These are phyloP conservation scores for Globisporangium solare DNA, from an alignment of 352 stramenopile species.

Conservation along the genomic window DNA sequence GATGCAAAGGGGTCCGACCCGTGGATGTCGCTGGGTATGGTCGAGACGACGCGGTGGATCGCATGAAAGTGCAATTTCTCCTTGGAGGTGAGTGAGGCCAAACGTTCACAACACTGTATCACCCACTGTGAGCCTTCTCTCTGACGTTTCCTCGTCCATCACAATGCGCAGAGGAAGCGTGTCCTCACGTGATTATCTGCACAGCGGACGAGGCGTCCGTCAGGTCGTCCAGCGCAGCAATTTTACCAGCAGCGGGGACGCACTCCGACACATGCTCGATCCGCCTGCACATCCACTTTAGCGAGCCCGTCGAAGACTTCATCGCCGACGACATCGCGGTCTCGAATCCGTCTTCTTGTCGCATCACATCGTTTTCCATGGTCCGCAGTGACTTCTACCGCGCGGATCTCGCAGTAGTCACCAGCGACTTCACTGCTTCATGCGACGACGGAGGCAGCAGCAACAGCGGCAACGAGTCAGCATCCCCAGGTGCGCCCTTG, in stretches of 20 bases:
- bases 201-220: conserved; percentile 3
- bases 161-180: conserved; percentile 7
- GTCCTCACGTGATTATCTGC: conserved; percentile 19
- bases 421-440: neutral
- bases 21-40: conserved; percentile 46
- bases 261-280: neutral
- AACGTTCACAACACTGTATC: neutral
- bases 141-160: neutral
- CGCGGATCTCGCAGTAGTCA: conserved; percentile 9
- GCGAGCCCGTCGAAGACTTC: conserved; percentile 55
- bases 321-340: conserved; percentile 46
- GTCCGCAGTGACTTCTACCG: conserved; percentile 43
- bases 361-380: conserved; percentile 31
- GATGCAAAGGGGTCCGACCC: conserved; percentile 36
- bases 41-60: conserved; percentile 31
- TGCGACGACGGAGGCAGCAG: neutral
- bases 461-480: neutral
- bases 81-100: conserved; percentile 36
- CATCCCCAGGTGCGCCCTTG: neutral
- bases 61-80: conserved; percentile 64
- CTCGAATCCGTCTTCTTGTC: conserved; percentile 14
- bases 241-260: conserved; percentile 3
- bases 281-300: conserved; percentile 67
- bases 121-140: neutral
- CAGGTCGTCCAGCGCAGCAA: neutral